Conservation (phyloP, 768 basidiomycete genomes). For the Collybiopsis confluens region DNA sequence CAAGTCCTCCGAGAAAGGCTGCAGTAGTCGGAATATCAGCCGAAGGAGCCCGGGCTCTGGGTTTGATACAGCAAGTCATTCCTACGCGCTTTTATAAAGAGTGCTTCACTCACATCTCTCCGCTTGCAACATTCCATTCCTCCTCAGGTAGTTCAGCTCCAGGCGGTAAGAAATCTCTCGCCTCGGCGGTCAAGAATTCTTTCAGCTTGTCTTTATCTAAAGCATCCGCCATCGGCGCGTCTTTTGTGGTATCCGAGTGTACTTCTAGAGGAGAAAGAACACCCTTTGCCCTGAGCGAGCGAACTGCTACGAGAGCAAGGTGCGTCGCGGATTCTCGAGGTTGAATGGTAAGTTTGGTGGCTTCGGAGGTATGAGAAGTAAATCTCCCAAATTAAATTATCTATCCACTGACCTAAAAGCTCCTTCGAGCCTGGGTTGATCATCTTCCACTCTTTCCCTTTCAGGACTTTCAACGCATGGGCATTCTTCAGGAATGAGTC, state of each 20-base stretch:
- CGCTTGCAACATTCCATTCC: constrained; percentile 53
- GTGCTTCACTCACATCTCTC: constrained; percentile 70
- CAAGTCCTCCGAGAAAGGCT: constrained; percentile 87
- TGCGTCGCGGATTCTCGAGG: constrained; percentile 66
- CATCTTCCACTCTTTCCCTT: constrained; percentile 58
- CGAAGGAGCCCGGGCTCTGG: constrained; percentile 71
- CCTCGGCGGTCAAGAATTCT: constrained; percentile 40
- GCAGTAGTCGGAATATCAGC: constrained; percentile 92
- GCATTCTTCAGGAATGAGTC: constrained; percentile 79
- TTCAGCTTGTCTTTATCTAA: not conserved
- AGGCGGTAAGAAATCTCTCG: constrained; percentile 45
- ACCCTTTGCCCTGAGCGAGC: constrained; percentile 22
- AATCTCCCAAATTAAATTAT: too few relatives aligned
- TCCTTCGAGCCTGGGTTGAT: constrained; percentile 34
- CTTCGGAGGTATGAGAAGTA: constrained; percentile 24
- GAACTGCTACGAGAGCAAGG: constrained; percentile 67
- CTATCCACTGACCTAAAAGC: constrained; percentile 1
- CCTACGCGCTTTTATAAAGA: not conserved
- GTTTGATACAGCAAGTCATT: constrained; percentile 13
- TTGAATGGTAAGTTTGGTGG: constrained; percentile 29
- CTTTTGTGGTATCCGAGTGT: not conserved
- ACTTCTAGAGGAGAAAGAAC: constrained; percentile 40
- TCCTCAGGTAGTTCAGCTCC: constrained; percentile 47
- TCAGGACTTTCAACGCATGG: constrained; percentile 64
- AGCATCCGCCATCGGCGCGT: not conserved